Conservation (phyloP, 768 basidiomycete species). For the Cytidiella melzeri region DNA sequence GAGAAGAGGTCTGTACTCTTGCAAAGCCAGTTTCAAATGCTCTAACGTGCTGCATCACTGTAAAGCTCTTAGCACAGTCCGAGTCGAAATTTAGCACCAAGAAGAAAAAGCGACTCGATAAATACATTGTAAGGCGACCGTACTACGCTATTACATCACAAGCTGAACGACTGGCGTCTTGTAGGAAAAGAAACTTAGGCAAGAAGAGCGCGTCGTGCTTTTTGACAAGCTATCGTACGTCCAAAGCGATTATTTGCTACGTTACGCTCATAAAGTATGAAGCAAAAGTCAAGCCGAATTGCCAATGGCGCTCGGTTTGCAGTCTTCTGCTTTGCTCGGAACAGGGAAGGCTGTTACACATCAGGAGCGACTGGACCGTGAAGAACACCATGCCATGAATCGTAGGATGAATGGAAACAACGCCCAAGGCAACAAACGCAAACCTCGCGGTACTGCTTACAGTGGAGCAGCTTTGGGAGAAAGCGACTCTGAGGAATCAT, state of each 20-base stretch:
- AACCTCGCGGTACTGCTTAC: not conserved
- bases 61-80: conserved; percentile 36
- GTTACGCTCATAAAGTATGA: conserved; percentile 13
- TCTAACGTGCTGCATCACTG: not conserved
- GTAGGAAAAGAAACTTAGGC: conserved; percentile 88
- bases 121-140: conserved; percentile 68
- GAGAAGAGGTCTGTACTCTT: conserved; percentile 51
- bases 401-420: conserved; percentile 41
- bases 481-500: conserved; percentile 30
- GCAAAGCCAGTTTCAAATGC: conserved; percentile 18
- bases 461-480: conserved; percentile 16
- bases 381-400: conserved; percentile 54
- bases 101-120: conserved; percentile 85
- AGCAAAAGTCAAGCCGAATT: conserved; percentile 76
- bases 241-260: not conserved
- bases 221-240: conserved; percentile 81
- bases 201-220: conserved; percentile 73
- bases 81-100: conserved; percentile 74
- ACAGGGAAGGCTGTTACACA: conserved; percentile 61
- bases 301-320: conserved; percentile 49
- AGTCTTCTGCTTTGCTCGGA: conserved; percentile 81
- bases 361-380: conserved; percentile 49
- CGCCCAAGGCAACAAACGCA: conserved; percentile 39
- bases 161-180: conserved; percentile 4
- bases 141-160: not conserved